Base-by-base conservation (phyloP, 2,329 filamentous ascomycete genomes). In the Trichoderma brevicompactum region DNA sequence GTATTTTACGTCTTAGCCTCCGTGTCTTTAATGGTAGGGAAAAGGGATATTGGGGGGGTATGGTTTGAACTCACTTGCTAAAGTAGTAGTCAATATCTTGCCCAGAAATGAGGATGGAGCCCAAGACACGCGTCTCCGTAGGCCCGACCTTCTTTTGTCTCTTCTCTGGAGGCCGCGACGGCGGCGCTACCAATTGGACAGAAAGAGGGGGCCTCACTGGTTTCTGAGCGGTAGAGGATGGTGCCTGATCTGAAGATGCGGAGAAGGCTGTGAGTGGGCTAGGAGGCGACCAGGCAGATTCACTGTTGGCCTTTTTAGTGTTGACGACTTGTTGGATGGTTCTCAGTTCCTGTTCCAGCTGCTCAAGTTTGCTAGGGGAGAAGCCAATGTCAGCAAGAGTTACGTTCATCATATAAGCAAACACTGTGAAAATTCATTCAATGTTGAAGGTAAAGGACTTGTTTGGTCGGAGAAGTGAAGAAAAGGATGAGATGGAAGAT, bases 81-180 rank as follows among this genome's bases (percentile, higher is more conserved):
- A 86, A 86, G 68, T 86, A 86, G 70, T 80, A 83, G 63, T 84
- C 81, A 61, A 86, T 81, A 49, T 86, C 83, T 48, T 83, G 80
- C 0, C 82, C 81, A 0, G 83, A 78, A 54, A 86, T 80, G 1
- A 82, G 77, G 8, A 79, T 78, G 3, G 79, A 81, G 2, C 79
- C 80, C 10, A 86, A 70, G 5, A 81, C 77, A 54, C 83, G 77
- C 1, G 83, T 74, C 58, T 80, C 71, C 9, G 74, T 73, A 43
- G 74, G 72, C 3, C 73, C 73, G 15, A 69, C 64, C 59, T 74
- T 74, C 53, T 65, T 63, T 9, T 62, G 70, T 38, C 62, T 65
- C 54, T 69, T 66, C 58, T 40, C 54, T 68, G 65, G 76, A 66
- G 52, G 65, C 13, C 61, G 63, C 41, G 58, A 41, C 52, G 69